Percentiles rank a stretch among this genome's conserved stretches.
These are phyloP conservation scores for Metarhizium album DNA, from an alignment of 2,329 filamentous ascomycete species.

Conservation along the genomic window DNA sequence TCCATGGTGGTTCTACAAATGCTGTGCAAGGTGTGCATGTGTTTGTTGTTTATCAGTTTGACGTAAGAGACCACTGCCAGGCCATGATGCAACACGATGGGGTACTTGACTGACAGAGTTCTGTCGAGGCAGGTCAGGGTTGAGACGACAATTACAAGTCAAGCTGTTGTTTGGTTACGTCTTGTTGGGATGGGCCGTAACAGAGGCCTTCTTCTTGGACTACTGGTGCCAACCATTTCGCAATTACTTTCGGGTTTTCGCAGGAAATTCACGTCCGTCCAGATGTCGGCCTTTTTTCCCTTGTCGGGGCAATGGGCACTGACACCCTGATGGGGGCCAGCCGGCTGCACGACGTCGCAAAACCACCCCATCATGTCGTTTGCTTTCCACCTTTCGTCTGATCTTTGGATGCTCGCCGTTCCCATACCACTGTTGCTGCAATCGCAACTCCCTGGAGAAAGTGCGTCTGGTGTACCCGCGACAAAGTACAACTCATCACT, in stretches of 20 bases:
- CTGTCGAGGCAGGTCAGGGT: constrained; percentile 1
- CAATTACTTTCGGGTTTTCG: constrained; percentile 5
- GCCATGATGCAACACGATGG: not conserved
- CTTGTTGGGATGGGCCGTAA: not conserved
- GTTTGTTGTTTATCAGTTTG: constrained; percentile 3
- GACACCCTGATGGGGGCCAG: not conserved
- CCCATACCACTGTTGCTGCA: constrained; percentile 2
- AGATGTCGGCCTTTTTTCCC: no score
- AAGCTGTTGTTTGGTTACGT: constrained; percentile 3
- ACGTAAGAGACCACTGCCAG: constrained; percentile 1
- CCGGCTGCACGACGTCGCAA: constrained; percentile 5
- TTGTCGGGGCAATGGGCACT: not conserved
- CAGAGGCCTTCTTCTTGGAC: constrained; percentile 4
- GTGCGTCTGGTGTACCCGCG: not conserved
- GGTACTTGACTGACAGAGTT: not conserved
- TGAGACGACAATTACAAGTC: constrained; percentile 1
- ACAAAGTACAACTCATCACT: not conserved
- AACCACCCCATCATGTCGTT: constrained; percentile 1
- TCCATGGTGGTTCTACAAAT: constrained; percentile 5
- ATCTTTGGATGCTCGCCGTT: constrained; percentile 3
- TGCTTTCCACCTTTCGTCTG: constrained; percentile 3
- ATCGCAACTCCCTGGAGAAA: constrained; percentile 4
- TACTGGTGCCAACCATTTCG: constrained; percentile 4
- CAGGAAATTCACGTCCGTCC: constrained; percentile 1
- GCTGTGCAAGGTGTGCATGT: constrained; percentile 7